Evolutionary conservation across 345 rosid species (phyloP), one percentile per base, ranked within the genome.

Genomic region (Aethionema arabicum): DNA sequence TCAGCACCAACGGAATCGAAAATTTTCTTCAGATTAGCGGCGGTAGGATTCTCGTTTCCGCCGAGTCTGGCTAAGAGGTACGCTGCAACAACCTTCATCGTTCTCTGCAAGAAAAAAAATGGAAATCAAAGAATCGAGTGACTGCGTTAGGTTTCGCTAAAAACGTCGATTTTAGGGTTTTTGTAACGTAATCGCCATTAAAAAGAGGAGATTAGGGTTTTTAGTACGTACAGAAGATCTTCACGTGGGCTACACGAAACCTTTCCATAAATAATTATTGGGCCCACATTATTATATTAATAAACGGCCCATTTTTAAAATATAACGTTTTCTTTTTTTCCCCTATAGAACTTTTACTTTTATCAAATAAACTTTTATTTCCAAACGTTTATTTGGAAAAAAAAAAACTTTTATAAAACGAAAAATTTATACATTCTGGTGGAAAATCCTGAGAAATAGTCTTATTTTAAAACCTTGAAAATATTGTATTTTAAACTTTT

Each of bases 1-100:
- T 85, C 90, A 33, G 78, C 82, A 44, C 91, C 95, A 66, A 87
- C 91, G 21, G 68, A 62, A 32, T 62, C 74, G 5, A 70, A 41
- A 8, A 70, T 56, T 48, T 63, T 70, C 63, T 70, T 63, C 45
- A 70, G 14, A 48, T 70, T 69, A 56, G 31, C 38, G 6, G 5
- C 52, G 1, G 74, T 14, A 43, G 69, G 74, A 10, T 32, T 63
- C 52, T 70, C 68, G 16, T 56, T 63, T 0, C 74, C 58, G 12
- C 57, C 13, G 39, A 70, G 46, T 42, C 40, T 56, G 0, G 59
- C 46, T 4, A 70, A 66, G 39, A 63, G 68, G 11, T 16, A 63
- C 0, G 74, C 68, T 5, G 73, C 61, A 53, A 68, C 50, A 52
- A 60, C 50, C 61, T 68, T 68, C 73, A 68, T 68, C 5, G 27